Evolutionary conservation across 441 rosid genomes (phyloP).

Genomic region (Populus trichocarpa): DNA sequence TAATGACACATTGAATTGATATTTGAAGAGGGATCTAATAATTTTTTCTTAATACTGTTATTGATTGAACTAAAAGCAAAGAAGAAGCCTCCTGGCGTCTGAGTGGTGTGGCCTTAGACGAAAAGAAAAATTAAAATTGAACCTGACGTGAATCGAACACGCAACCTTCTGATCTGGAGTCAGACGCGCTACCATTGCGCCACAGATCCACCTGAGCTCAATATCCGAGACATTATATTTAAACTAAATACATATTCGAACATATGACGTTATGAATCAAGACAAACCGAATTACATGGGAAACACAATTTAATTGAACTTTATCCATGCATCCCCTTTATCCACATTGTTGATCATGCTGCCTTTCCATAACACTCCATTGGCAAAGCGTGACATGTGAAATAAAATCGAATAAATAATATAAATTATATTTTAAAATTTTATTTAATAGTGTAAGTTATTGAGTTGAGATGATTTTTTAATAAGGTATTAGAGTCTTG

Average conservation of each 20-base stretch:
- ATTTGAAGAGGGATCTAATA: too few relatives aligned
- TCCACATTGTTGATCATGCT: conserved; percentile 21
- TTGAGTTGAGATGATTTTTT: too few relatives aligned
- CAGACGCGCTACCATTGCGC: conserved; percentile 99
- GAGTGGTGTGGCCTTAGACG: conserved; percentile 97
- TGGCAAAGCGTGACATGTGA: too few relatives aligned
- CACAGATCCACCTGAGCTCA: conserved; percentile 50
- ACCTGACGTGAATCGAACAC: conserved; percentile 93
- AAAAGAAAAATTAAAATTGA: conserved; percentile 24
- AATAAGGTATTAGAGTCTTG: too few relatives aligned
- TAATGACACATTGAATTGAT: too few relatives aligned
- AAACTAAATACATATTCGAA: rapidly evolving
- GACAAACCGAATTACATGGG: conserved; percentile 27
- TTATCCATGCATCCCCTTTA: conserved; percentile 16
- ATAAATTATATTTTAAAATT: too few relatives aligned
- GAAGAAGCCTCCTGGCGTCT: conserved; percentile 95
- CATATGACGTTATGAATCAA: too few relatives aligned
- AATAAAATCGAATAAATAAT: too few relatives aligned
- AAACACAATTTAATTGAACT: conserved; percentile 23
- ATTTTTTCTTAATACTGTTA: too few relatives aligned
- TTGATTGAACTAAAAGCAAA: too few relatives aligned
- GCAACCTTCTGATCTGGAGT: conserved; percentile 99
- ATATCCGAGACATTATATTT: rapidly evolving
- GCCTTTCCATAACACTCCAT: too few relatives aligned
- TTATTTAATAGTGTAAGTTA: too few relatives aligned